A percentile compares a stretch with the other conserved stretches of the same genome.
Evolutionary conservation across 2,329 filamentous ascomycete species (phyloP).

Genomic region (Colletotrichum liriopes): DNA sequence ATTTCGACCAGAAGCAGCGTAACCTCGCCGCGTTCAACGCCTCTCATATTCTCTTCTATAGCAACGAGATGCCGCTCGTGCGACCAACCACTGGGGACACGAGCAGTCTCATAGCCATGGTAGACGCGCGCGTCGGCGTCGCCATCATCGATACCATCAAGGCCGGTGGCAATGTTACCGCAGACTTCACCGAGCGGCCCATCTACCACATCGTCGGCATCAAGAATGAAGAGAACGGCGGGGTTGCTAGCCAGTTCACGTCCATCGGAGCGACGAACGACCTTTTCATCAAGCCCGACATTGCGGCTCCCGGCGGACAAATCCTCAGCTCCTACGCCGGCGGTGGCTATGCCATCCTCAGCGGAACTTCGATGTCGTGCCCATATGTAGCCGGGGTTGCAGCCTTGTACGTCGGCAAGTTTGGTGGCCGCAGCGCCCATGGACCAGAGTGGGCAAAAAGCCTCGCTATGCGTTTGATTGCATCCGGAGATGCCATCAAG

Average conservation of each 20-base stretch:
- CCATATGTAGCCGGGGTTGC: slow-evolving; percentile 60
- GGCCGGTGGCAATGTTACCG: slow-evolving; percentile 42
- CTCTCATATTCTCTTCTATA: slow-evolving; percentile 59
- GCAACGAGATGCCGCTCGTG: slow-evolving; percentile 46
- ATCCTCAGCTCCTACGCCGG: slow-evolving; percentile 59
- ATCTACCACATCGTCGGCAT: slow-evolving; percentile 44
- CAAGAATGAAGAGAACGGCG: slow-evolving; percentile 47
- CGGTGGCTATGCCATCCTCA: slow-evolving; percentile 56
- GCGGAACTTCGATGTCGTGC: slow-evolving; percentile 64
- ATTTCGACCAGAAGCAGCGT: slow-evolving; percentile 53
- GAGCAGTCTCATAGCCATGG: slow-evolving; percentile 39
- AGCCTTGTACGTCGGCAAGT: slow-evolving; percentile 52
- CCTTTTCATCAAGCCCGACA: slow-evolving; percentile 56
- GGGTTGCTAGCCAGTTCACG: slow-evolving; percentile 54
- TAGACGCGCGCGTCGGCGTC: slow-evolving; percentile 39
- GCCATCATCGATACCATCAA: slow-evolving; percentile 44
- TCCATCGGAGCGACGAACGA: slow-evolving; percentile 60
- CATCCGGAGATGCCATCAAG: slow-evolving; percentile 51
- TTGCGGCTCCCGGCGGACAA: slow-evolving; percentile 57
- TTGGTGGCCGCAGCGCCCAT: slow-evolving; percentile 56
- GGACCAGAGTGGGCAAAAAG: slow-evolving; percentile 50
- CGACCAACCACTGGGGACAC: slow-evolving; percentile 25
- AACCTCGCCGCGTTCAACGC: slow-evolving; percentile 57
- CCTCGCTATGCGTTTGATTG: slow-evolving; percentile 53
- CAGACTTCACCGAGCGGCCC: slow-evolving; percentile 43